A percentile compares a stretch with the other conserved stretches of the same genome.
Conservation (phyloP, 1,284 basidiomycete species). For the Phylloboletellus chloephorus region DNA sequence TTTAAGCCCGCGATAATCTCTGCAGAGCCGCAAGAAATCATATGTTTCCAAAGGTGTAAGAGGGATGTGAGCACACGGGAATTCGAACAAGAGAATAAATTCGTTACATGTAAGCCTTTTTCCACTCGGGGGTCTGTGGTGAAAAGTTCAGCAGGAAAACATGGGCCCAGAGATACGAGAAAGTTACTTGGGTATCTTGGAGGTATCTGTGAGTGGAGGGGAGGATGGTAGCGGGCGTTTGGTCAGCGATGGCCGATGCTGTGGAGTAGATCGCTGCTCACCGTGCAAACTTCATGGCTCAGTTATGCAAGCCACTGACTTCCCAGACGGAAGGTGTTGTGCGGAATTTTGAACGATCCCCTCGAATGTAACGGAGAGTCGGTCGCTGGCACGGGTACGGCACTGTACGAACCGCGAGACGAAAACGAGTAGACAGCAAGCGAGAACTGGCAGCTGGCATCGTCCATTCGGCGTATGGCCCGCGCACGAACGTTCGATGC, state of each 20-base stretch:
- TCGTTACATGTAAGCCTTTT: constrained; percentile 72
- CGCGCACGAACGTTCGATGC: background rate
- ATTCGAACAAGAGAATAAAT: constrained; percentile 1
- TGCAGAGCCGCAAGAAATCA: constrained; percentile 24
- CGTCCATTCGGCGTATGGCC: too few species aligned
- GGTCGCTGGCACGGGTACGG: background rate
- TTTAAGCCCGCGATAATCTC: constrained; percentile 71
- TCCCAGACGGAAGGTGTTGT: background rate
- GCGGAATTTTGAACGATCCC: background rate
- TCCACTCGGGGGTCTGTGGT: constrained; percentile 71
- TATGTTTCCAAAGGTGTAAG: constrained; percentile 1
- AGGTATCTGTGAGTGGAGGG: constrained; percentile 45
- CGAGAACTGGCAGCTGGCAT: too few species aligned
- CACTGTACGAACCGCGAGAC: background rate
- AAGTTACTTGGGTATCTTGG: constrained; percentile 59
- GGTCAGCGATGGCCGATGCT: constrained; percentile 9
- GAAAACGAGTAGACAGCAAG: background rate
- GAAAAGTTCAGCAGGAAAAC: constrained; percentile 2
- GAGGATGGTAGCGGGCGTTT: background rate
- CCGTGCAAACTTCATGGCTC: constrained; percentile 53
- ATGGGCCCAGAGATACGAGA: background rate
- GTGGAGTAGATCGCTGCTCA: constrained; percentile 24
- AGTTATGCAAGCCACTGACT: background rate
- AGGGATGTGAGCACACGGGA: constrained; percentile 3
- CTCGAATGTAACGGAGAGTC: constrained; percentile 6